Conservation (phyloP, 306 rosid species). For the Luffa aegyptiaca region DNA sequence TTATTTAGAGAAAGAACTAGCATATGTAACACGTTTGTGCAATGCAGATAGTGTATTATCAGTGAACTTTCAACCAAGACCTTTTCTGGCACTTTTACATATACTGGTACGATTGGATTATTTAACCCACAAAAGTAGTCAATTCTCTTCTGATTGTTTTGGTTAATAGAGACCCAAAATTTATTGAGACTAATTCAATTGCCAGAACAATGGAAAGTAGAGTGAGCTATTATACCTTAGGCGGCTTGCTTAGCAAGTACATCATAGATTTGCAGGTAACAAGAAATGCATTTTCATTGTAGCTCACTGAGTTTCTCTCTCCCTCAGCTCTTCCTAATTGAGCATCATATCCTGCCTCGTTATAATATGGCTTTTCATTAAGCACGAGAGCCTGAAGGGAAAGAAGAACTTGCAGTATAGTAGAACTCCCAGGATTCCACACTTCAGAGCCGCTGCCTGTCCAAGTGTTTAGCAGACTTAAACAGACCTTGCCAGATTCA, state of each 20-base stretch:
- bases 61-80: neutral
- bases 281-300: slow-evolving; percentile 88
- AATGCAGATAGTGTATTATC: neutral
- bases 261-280: slow-evolving; percentile 80
- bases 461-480: slow-evolving; percentile 91
- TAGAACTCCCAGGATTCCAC: slow-evolving; percentile 76
- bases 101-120: neutral
- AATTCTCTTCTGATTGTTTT: neutral
- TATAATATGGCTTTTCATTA: slow-evolving; percentile 92
- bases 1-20: neutral
- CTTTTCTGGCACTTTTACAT: neutral
- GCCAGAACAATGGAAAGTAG: neutral
- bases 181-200: neutral
- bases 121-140: neutral
- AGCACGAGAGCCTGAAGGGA: slow-evolving; percentile 97
- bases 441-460: slow-evolving; percentile 64
- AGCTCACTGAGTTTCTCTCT: slow-evolving; percentile 86
- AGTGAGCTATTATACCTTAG: slow-evolving; percentile 42
- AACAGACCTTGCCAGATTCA: slow-evolving; percentile 92
- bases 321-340: slow-evolving; percentile 89
- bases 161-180: neutral
- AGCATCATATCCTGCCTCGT: slow-evolving; percentile 92
- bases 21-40: neutral
- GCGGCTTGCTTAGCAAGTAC: slow-evolving; percentile 55
- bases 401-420: slow-evolving; percentile 88